Base-by-base conservation (phyloP, 1,139 yeast species). In the Blastobotrys ciferrii region DNA sequence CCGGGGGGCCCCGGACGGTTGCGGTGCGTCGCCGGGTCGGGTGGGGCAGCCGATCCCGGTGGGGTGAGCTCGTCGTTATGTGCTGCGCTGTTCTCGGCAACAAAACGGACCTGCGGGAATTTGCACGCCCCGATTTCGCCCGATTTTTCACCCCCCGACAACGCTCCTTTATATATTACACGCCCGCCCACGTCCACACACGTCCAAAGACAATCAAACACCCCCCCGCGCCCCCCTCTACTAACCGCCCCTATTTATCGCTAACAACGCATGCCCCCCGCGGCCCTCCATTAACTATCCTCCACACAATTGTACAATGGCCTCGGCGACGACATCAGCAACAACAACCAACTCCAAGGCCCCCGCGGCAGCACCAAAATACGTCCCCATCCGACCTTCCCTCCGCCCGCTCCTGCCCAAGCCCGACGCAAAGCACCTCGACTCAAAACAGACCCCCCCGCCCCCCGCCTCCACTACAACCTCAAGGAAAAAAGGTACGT, bases 361-460 rank as follows among this genome's bases (percentile, higher is more conserved):
- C n/a, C n/a, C 13, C 35, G 13, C 19, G 38, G 25, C 15, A 45
- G 18, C 43, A 14, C 46, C 45, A 33, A 53, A 53, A 39, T 64
- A 57, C 50, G 69, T 66, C 15, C 67, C 71, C 23, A 63, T 67
- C 46, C 56, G 69, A 37, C 70, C 71, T 5, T 63, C 67, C 7
- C 62, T 65, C 47, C 59, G 71, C 18, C 71, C 71, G 23, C 50
- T 67, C 46, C 56, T 67, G 45, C 70, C 71, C 30, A 66, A 66
- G 47, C 69, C 70, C 14, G 44, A 32, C 13, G 40, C 36, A 7
- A 18, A 25, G 36, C 13, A 20, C 23, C 12, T 25, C 3, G 37
- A 35, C 13, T 37, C 15, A 39, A 7, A 23, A 9, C 5, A 9
- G 28, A 5, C 28, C 9, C 11, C 49, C 19, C 5, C 42, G 30